Percentiles rank a stretch among this genome's conserved stretches.
These are phyloP conservation scores for Fonsecaea erecta DNA, from an alignment of 2,329 filamentous ascomycete species.

Conservation along the genomic window DNA sequence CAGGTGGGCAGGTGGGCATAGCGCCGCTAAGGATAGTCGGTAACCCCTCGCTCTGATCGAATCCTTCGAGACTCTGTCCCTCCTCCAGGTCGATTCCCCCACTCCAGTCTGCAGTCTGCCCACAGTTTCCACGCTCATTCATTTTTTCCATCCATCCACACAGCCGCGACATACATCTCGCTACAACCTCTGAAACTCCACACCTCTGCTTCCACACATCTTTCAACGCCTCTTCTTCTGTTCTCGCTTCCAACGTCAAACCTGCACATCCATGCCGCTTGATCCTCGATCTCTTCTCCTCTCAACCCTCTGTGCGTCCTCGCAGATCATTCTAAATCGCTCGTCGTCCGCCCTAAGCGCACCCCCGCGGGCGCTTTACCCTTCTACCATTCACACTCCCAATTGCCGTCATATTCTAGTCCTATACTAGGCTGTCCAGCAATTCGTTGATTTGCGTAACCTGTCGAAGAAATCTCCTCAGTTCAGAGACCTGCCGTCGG, in stretches of 20 bases:
- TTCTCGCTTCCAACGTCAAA: slow-evolving; percentile 6
- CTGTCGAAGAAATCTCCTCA: neutral
- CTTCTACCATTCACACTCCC: slow-evolving; percentile 6
- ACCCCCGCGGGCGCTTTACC: neutral
- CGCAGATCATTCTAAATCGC: slow-evolving; percentile 20
- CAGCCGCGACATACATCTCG: slow-evolving; percentile 7
- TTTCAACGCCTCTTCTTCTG: slow-evolving; percentile 1
- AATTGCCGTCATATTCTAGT: slow-evolving; percentile 10
- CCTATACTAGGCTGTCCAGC: neutral
- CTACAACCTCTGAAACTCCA: slow-evolving; percentile 7
- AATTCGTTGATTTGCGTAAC: slow-evolving; percentile 3
- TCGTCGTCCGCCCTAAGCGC: slow-evolving; percentile 1
- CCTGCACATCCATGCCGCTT: neutral
- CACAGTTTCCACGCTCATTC: slow-evolving; percentile 3
- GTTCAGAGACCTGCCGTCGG: neutral
- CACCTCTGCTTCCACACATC: slow-evolving; percentile 2
- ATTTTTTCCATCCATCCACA: slow-evolving; percentile 13
- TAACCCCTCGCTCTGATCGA: slow-evolving; percentile 9
- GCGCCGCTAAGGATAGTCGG: slow-evolving; percentile 9
- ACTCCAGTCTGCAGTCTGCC: slow-evolving; percentile 5
- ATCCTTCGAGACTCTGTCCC: slow-evolving; percentile 3
- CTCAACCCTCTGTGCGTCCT: slow-evolving; percentile 2
- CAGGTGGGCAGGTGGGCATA: neutral
- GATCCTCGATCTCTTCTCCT: slow-evolving; percentile 17
- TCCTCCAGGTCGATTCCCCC: slow-evolving; percentile 20